Evolutionary conservation across 2,329 filamentous ascomycete genomes (phyloP).

Genomic region (Delphinella strobiligena): DNA sequence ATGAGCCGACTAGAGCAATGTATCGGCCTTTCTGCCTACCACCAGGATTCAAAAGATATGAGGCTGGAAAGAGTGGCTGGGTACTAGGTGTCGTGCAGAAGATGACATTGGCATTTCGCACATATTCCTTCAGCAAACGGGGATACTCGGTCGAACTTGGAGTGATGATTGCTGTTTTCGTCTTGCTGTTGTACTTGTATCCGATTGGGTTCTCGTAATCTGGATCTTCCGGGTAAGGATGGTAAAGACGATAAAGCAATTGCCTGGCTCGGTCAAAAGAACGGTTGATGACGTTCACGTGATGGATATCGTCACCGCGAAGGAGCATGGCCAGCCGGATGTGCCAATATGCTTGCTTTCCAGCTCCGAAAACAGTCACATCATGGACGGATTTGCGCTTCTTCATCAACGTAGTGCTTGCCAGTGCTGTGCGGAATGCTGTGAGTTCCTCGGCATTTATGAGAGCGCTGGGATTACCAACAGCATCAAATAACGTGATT

Average conservation of each 20-base stretch:
- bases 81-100: conserved; percentile 78
- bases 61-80: conserved; percentile 61
- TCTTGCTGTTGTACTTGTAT: conserved; percentile 24
- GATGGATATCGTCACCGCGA: conserved; percentile 55
- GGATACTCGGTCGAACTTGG: conserved; percentile 58
- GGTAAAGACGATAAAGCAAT: conserved; percentile 44
- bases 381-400: conserved; percentile 59
- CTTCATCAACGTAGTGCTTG: conserved; percentile 48
- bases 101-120: conserved; percentile 65
- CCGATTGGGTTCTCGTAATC: conserved; percentile 24
- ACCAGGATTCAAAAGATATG: conserved; percentile 59
- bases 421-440: conserved; percentile 56
- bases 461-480: conserved; percentile 45
- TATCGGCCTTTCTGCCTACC: conserved; percentile 59
- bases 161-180: conserved; percentile 58
- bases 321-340: conserved; percentile 71
- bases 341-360: conserved; percentile 91
- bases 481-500: conserved; percentile 43
- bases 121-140: conserved; percentile 56
- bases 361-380: conserved; percentile 74
- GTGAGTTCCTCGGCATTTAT: conserved; percentile 58
- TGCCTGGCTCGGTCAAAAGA: conserved; percentile 47
- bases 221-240: conserved; percentile 24
- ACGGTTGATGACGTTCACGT: conserved; percentile 74
- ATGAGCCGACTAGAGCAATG: conserved; percentile 60